A percentile compares a stretch with the other conserved stretches of the same genome.
phyloP scores from a whole-genome alignment of 305 asterid species.

The Solanum chacoense region DNA sequence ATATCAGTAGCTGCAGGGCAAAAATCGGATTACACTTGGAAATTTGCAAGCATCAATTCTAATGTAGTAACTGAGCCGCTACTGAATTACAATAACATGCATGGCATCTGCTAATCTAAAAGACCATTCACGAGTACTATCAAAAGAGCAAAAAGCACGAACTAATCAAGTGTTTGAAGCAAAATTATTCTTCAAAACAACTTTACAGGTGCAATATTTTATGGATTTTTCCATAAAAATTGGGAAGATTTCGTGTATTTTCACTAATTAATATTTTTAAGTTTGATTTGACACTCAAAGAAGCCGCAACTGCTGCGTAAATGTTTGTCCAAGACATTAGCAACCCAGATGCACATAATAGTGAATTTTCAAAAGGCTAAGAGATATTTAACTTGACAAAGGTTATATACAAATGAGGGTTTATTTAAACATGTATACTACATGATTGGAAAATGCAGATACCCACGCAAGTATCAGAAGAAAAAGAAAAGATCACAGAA shows the following conservation, averaged over 20 bases:
- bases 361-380: not conserved
- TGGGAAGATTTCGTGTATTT: not conserved
- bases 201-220: not conserved
- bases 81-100: not conserved
- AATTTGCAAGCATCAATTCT: not conserved
- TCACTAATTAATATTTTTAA: not conserved
- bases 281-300: not conserved
- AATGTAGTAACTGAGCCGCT: not conserved
- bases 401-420: not conserved
- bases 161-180: not conserved
- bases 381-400: not conserved
- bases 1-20: slow-evolving; percentile 2
- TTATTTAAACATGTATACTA: not conserved
- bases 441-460: not conserved
- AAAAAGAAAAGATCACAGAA: not conserved
- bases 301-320: not conserved
- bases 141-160: not conserved
- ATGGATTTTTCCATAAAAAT: not conserved
- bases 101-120: not conserved
- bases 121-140: not conserved
- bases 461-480: not conserved
- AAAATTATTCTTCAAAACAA: not conserved
- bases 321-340: not conserved
- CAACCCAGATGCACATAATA: not conserved
- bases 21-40: not conserved